Evolutionary conservation across 2,329 filamentous ascomycete genomes (phyloP).

Genomic region (Alternaria sp.): DNA sequence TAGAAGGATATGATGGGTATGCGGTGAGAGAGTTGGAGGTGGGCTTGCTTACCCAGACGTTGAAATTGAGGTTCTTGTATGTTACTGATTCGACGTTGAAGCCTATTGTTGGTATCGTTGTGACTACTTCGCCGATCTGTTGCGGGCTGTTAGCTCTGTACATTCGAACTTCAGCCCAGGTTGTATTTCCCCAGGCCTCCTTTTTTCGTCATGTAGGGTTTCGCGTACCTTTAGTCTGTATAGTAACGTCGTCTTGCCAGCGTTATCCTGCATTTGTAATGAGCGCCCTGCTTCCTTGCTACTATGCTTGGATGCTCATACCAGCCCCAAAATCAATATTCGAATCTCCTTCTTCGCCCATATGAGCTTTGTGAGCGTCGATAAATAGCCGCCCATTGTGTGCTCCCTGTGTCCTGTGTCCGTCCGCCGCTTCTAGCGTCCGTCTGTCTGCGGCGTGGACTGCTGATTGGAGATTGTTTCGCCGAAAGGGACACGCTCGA

Average conservation of each 20-base stretch:
- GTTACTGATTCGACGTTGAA: slow-evolving; percentile 99
- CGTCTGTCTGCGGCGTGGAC: slow-evolving; percentile 26
- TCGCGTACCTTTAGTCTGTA: slow-evolving; percentile 86
- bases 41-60: slow-evolving; percentile 83
- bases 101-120: slow-evolving; percentile 97
- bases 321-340: slow-evolving; percentile 92
- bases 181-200: background rate
- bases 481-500: background rate
- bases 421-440: slow-evolving; percentile 22
- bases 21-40: background rate
- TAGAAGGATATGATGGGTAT: background rate
- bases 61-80: slow-evolving; percentile 98
- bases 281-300: slow-evolving; percentile 22
- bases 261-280: slow-evolving; percentile 77
- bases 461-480: slow-evolving; percentile 14
- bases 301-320: slow-evolving; percentile 58
- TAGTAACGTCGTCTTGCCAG: slow-evolving; percentile 94
- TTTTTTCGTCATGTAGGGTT: background rate
- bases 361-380: slow-evolving; percentile 43
- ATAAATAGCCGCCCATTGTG: slow-evolving; percentile 48
- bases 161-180: background rate
- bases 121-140: slow-evolving; percentile 97
- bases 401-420: slow-evolving; percentile 24
- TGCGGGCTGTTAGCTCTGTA: background rate
- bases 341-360: slow-evolving; percentile 98